Base-by-base conservation (phyloP, 1,284 basidiomycete genomes). In the Ceratobasidium sp. region DNA sequence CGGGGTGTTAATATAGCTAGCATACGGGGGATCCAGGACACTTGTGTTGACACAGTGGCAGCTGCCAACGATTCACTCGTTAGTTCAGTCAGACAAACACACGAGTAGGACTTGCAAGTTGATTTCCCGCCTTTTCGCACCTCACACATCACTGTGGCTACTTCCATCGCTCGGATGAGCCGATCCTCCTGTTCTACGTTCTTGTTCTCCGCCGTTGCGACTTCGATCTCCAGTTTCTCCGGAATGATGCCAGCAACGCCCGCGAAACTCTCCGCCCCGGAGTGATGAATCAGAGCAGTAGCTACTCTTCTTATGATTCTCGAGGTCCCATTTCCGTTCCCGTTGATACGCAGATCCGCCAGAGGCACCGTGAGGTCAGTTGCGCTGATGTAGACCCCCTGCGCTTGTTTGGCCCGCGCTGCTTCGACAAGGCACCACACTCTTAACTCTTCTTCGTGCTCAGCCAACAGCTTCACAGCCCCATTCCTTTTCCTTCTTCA, bases 231-330 rank as follows among this genome's bases (percentile, higher is more conserved):
- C 41, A 79, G 28, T 2, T 76, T 76, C 16, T 65, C 62, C 10
- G 82, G 57, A 10, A 82, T 72, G 3, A 76, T 76, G 30, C 93
- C 88, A 1, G 87, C 84, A 2, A 94, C 76, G 0, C 85, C 79
- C 6, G 84, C 79, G 76, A 92, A 92, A 67, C 89, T 85, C 23
- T 90, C 88, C 0, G 89, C 79, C 23, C 83, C 83, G 73, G 90
- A 89, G 78, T 96, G 92, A 79, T 96, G 94, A 3, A 92, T 87
- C 18, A 94, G 81, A 0, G 93, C 89, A 0, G 92, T 96, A 3
- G 92, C 79, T 1, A 90, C 83, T n/a, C 92, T 86, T 4, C 89
- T 87, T 30, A 92, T 77, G 18, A 92, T 83, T 0, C 82, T 87
- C 72, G 83, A 84, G 10, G 72, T 67, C 77, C 75, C 34, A 73